phyloP scores from a whole-genome alignment of 1,139 yeast species.

The Pichia sp. region DNA sequence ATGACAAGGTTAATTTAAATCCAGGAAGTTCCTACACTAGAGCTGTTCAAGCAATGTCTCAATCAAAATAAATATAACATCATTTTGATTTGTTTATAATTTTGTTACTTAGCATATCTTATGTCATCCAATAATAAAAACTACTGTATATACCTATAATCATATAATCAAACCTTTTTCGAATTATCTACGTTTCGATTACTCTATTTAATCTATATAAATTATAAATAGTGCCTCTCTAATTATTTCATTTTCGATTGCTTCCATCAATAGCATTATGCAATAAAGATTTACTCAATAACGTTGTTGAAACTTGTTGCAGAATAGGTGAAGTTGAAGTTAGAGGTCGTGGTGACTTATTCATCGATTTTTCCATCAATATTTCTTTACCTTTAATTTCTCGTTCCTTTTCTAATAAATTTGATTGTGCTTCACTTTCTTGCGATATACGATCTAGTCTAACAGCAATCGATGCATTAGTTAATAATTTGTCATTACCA shows the following conservation, averaged over 20 bases:
- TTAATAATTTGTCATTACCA: neutral
- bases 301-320: conserved; percentile 2
- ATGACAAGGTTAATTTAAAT: conserved; percentile 48
- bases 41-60: conserved; percentile 25
- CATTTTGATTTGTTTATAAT: too few species aligned
- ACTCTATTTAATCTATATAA: neutral
- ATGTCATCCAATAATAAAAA: too few species aligned
- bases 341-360: neutral
- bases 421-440: conserved; percentile 5
- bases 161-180: too few species aligned
- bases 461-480: conserved; percentile 7
- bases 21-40: conserved; percentile 48
- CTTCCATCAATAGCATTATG: neutral
- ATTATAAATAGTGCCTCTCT: neutral
- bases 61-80: conserved; percentile 10
- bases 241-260: too few species aligned
- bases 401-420: conserved; percentile 7
- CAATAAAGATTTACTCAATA: neutral
- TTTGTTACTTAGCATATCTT: too few species aligned
- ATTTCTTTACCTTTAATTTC: conserved; percentile 3
- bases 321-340: conserved; percentile 1
- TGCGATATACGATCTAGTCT: conserved; percentile 15
- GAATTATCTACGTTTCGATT: too few species aligned
- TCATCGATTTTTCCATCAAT: neutral
- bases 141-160: too few species aligned